phyloP scores from a whole-genome alignment of 1,139 yeast genomes.

The Debaryomyces psychrophilus region DNA sequence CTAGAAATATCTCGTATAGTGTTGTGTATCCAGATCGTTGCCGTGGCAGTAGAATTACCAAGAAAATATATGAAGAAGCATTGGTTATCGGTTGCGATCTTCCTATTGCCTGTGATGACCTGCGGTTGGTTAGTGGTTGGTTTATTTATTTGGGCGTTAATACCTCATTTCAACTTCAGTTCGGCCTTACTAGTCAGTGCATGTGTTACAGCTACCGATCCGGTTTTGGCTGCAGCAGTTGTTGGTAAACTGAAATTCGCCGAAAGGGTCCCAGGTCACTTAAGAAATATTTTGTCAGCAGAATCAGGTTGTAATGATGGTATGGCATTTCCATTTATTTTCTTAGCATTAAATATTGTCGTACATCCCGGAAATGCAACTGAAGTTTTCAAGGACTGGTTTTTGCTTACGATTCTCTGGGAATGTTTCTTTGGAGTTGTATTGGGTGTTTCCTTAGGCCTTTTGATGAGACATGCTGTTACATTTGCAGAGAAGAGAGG shows the following conservation, averaged over 20 bases:
- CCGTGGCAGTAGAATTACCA: slow-evolving; percentile 96
- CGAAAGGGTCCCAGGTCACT: slow-evolving; percentile 94
- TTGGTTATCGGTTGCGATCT: slow-evolving; percentile 79
- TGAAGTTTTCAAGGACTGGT: slow-evolving; percentile 82
- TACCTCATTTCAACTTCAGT: slow-evolving; percentile 80
- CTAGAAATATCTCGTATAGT: slow-evolving; percentile 88
- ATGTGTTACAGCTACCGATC: slow-evolving; percentile 97
- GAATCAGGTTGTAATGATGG: slow-evolving; percentile 99
- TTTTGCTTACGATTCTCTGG: slow-evolving; percentile 76
- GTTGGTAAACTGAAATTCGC: slow-evolving; percentile 98
- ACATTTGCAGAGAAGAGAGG: slow-evolving; percentile 75
- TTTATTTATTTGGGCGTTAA: slow-evolving; percentile 77
- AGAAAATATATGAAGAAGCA: slow-evolving; percentile 89
- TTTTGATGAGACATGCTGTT: slow-evolving; percentile 68
- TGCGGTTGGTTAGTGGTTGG: slow-evolving; percentile 91
- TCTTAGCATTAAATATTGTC: slow-evolving; percentile 69
- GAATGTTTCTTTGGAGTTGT: slow-evolving; percentile 87
- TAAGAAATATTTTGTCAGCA: slow-evolving; percentile 85
- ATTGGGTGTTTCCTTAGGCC: slow-evolving; percentile 80
- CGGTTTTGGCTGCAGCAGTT: slow-evolving; percentile 96
- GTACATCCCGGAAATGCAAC: slow-evolving; percentile 66
- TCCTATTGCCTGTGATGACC: slow-evolving; percentile 92
- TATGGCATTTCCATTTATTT: slow-evolving; percentile 96
- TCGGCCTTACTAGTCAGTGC: slow-evolving; percentile 84
- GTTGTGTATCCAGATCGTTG: slow-evolving; percentile 90